Evolutionary conservation across 75 land plant species (phyloP), one percentile per base, ranked within the genome.

Genomic region (Chamaecyparis obtusa): DNA sequence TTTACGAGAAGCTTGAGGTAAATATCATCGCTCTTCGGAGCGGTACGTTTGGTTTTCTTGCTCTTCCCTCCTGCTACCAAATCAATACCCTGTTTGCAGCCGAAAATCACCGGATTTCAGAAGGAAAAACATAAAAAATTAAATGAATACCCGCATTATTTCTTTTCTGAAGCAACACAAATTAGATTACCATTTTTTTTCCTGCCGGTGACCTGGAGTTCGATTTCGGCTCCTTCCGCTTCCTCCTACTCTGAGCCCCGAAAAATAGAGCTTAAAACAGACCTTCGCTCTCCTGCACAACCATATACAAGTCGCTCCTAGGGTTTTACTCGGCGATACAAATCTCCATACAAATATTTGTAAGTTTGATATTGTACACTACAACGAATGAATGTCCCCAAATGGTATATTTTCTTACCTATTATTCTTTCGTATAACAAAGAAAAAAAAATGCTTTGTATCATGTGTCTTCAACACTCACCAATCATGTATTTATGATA

Each of bases 1-100:
- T 94, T 94, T 57, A 94, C 95, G 84, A 94, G 96, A 79, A 94
- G 95, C 92, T 94, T 94, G 83, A 94, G 91, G 89, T 94, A 94
- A 41, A 94, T 91, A 89, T 94, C 93, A 84, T 94, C 89, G 57
- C 94, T 94, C 89, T 94, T 95, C 8, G 96, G 96, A 15, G 96
- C 95, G 2, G 92, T 92, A 1, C 96, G 89, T 88, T 87, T 91
- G 30, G 95, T 88, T 88, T 95, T 95, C 91, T 95, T 95, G 92
- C 88, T 90, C 88, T 94, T 94, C 10, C 96, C 96, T 67, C 96
- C 95, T 39, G 95, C 95, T 39, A 87, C 83, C 77, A 95, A 87
- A 88, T 95, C 95, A 88, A 95, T 94, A 87, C 96, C 96, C 94
- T 94, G 85, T 27, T 72, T 33, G 11, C 35, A 72, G 33, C 9